Conservation (phyloP, 2,329 filamentous ascomycete species). For the Juglanconis sp. region DNA sequence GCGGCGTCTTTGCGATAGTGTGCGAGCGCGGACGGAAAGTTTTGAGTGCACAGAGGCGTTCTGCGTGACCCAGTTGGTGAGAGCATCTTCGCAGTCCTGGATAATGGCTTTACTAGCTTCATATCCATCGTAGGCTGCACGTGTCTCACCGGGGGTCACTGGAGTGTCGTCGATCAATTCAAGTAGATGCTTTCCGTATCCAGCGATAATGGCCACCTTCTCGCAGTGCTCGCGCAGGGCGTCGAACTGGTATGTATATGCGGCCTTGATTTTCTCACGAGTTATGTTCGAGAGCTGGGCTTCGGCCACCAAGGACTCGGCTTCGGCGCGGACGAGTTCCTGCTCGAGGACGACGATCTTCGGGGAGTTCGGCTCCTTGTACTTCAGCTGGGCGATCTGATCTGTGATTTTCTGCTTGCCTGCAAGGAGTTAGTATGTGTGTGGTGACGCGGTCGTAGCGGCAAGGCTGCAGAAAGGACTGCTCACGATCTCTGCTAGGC, state of each 20-base stretch:
- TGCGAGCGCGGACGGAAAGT: conserved; percentile 83
- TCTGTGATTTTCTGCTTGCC: conserved; percentile 99
- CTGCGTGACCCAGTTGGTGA: conserved; percentile 94
- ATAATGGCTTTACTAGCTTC: conserved; percentile 99
- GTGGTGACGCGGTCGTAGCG: neutral
- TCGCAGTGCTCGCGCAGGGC: conserved; percentile 96
- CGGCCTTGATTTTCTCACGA: conserved; percentile 97
- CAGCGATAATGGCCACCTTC: conserved; percentile 96
- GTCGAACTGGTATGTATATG: conserved; percentile 97
- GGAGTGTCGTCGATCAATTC: conserved; percentile 95
- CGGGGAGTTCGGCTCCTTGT: conserved; percentile 98
- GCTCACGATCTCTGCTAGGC: conserved; percentile 90
- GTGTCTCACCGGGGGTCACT: conserved; percentile 94
- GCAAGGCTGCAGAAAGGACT: neutral
- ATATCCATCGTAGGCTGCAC: conserved; percentile 94
- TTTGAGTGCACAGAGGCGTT: conserved; percentile 86
- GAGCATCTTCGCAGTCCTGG: conserved; percentile 94
- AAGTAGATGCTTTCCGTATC: conserved; percentile 96
- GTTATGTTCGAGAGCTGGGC: conserved; percentile 99
- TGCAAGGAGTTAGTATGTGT: conserved; percentile 33
- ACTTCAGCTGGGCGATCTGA: conserved; percentile 97
- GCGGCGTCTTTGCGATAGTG: conserved; percentile 78
- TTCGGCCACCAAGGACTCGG: conserved; percentile 97
- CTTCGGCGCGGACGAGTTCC: conserved; percentile 95
- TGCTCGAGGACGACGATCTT: conserved; percentile 98